Percentiles rank a stretch among this genome's conserved stretches.
phyloP scores from a whole-genome alignment of 441 rosid species.

The Hura crepitans region DNA sequence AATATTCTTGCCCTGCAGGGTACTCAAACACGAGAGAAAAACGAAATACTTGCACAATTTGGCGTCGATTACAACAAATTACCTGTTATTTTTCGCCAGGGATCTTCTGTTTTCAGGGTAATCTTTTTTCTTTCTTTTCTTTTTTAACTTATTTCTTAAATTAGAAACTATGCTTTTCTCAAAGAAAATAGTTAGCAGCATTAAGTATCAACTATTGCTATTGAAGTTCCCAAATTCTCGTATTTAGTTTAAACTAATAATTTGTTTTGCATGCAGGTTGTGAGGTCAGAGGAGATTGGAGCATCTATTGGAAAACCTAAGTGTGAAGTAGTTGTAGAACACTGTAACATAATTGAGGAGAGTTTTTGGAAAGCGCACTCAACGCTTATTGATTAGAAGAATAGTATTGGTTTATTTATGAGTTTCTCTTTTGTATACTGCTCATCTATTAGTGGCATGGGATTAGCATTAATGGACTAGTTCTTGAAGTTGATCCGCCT shows the following conservation, averaged over 20 bases:
- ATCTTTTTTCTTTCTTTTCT: constrained; percentile 19
- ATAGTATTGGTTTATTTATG: not conserved
- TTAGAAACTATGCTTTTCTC: not conserved
- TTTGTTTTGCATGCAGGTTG: constrained; percentile 28
- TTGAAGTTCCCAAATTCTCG: not conserved
- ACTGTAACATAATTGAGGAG: constrained; percentile 60
- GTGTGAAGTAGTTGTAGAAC: constrained; percentile 40
- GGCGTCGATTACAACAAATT: constrained; percentile 56
- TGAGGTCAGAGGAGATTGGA: constrained; percentile 22
- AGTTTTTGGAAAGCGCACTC: constrained; percentile 63
- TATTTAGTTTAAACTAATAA: not conserved
- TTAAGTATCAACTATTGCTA: not conserved
- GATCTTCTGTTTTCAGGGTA: constrained; percentile 60
- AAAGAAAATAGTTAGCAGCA: not conserved
- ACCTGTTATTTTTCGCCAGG: constrained; percentile 65
- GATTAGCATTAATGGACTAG: no score
- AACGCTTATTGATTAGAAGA: constrained; percentile 38
- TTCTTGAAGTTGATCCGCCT: no score
- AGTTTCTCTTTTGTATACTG: no score
- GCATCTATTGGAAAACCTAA: constrained; percentile 16
- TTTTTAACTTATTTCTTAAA: not conserved
- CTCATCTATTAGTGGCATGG: no score
- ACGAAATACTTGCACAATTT: constrained; percentile 60
- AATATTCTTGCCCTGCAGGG: constrained; percentile 43
- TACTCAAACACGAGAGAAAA: constrained; percentile 75